Evolutionary conservation across 225 moss, liverwort and hornwort genomes (phyloP).

Genomic region (Pseudisothecium myosuroides): DNA sequence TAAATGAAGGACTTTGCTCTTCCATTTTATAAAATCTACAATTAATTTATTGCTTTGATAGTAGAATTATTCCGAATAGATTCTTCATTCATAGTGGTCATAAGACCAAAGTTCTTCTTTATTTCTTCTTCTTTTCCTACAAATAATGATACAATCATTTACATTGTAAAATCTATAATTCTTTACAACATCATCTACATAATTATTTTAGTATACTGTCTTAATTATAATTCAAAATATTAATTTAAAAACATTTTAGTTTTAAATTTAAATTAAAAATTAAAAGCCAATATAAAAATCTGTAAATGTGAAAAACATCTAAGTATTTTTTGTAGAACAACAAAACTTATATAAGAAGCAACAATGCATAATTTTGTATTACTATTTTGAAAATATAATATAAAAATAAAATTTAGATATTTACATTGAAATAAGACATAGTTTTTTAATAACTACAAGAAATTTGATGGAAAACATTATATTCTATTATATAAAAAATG

Average conservation of each 20-base stretch:
- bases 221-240: too few relatives aligned
- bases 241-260: not conserved
- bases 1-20: not conserved
- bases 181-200: not conserved
- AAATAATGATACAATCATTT: not conserved
- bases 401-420: fast-evolving
- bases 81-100: fast-evolving
- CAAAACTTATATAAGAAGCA: not conserved
- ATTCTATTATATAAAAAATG: not conserved
- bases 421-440: not conserved
- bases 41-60: not conserved
- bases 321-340: not conserved
- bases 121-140: not conserved
- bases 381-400: too few relatives aligned
- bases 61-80: fast-evolving
- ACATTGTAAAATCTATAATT: not conserved
- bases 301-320: not conserved
- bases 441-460: not conserved
- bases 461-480: not conserved
- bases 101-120: not conserved
- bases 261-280: not conserved
- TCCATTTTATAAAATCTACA: not conserved
- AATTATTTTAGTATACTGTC: not conserved
- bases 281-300: not conserved
- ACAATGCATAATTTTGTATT: not conserved